Conservation (phyloP, 352 stramenopile genomes). For the Phytopythium ostracodes region DNA sequence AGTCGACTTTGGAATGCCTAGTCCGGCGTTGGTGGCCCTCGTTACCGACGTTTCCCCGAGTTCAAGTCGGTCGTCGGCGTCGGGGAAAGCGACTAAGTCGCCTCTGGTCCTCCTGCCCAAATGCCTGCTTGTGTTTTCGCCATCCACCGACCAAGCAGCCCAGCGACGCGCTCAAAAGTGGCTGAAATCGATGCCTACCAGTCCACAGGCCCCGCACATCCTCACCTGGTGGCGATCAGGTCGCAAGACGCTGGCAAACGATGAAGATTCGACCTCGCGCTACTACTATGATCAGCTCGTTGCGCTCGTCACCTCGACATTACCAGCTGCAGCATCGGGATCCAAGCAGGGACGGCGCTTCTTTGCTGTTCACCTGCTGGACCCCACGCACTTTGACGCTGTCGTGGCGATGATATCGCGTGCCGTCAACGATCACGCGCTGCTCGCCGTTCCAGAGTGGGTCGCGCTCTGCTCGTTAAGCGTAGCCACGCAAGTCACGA, state of each 20-base stretch:
- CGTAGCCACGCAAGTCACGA: conserved; percentile 27
- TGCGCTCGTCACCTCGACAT: not conserved
- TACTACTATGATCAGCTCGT: conserved; percentile 3
- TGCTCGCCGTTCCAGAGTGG: conserved; percentile 49
- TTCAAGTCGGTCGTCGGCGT: not conserved
- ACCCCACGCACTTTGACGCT: conserved; percentile 20
- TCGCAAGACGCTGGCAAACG: not conserved
- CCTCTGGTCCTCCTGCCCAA: not conserved
- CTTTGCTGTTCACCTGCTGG: conserved; percentile 39
- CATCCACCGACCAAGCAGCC: not conserved
- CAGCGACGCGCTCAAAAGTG: not conserved
- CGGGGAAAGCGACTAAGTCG: not conserved
- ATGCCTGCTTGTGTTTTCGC: not conserved
- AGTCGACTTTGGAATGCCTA: not conserved
- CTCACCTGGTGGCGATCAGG: not conserved
- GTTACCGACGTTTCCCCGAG: not conserved
- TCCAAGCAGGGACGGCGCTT: not conserved
- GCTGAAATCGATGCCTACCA: not conserved
- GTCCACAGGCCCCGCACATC: not conserved
- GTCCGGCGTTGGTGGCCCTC: not conserved
- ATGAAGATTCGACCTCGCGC: not conserved
- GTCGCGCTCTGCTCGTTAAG: conserved; percentile 29
- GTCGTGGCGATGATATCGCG: conserved; percentile 38
- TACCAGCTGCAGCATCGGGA: not conserved
- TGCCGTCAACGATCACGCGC: conserved; percentile 46